Evolutionary conservation across 1,284 basidiomycete species (phyloP).

Genomic region (Mixia osmundae): DNA sequence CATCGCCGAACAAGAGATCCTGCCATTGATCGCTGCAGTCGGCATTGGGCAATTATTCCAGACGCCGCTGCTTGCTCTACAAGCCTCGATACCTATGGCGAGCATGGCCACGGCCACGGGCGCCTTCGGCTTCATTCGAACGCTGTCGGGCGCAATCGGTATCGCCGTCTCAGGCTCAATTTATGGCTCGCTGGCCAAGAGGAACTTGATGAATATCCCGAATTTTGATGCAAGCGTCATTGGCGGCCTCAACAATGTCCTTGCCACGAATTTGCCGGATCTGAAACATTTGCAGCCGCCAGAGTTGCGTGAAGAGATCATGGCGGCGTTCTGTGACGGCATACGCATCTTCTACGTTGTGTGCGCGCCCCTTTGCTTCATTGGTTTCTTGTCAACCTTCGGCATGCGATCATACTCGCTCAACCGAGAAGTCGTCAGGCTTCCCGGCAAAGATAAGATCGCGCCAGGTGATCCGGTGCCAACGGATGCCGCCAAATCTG

Average conservation of each 20-base stretch:
- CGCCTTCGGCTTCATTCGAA: constrained; percentile 44
- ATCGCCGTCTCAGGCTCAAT: constrained; percentile 32
- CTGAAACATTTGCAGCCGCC: constrained; percentile 18
- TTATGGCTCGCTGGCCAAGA: constrained; percentile 14
- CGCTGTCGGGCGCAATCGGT: constrained; percentile 52
- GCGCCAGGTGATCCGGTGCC: too few relatives aligned
- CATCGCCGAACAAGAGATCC: constrained; percentile 12
- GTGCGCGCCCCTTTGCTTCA: constrained; percentile 19
- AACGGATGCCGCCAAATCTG: too few relatives aligned
- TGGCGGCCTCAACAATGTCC: constrained; percentile 9
- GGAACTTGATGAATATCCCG: constrained; percentile 9
- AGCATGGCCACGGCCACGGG: constrained; percentile 46
- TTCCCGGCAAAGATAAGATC: too few relatives aligned
- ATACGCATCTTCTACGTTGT: constrained; percentile 50
- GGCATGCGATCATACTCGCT: constrained; percentile 16
- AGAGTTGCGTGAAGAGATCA: constrained; percentile 27
- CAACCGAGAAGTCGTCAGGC: constrained; percentile 22
- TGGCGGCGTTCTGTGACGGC: constrained; percentile 42
- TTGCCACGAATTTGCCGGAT: constrained; percentile 20
- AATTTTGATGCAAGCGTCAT: constrained; percentile 12
- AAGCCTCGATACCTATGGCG: constrained; percentile 51
- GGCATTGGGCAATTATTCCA: constrained; percentile 15
- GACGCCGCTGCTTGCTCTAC: constrained; percentile 23
- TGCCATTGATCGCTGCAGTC: constrained; percentile 13
- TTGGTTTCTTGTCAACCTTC: constrained; percentile 16